phyloP scores from a whole-genome alignment of 305 asterid genomes.

The Fraxinus sp. region DNA sequence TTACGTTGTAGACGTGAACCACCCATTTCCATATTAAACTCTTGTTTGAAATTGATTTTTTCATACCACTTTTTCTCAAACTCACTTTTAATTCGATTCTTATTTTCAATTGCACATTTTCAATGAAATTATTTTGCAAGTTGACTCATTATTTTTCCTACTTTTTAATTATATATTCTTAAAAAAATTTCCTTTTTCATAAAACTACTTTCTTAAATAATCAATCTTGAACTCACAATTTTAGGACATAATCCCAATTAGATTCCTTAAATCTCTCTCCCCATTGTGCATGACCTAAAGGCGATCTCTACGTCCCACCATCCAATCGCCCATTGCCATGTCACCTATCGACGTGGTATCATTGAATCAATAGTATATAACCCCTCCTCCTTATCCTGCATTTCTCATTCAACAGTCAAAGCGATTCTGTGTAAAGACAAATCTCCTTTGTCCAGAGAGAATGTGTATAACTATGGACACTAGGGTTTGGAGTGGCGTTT shows the following conservation, averaged over 20 bases:
- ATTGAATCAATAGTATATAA: not conserved
- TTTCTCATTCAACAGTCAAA: not conserved
- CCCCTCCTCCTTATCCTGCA: not conserved
- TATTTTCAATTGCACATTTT: no score
- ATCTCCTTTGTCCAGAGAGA: not conserved
- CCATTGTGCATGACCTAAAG: not conserved
- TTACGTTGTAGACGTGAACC: no score
- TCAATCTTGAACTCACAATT: not conserved
- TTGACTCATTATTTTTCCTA: not conserved
- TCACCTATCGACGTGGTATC: not conserved
- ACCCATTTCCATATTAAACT: no score
- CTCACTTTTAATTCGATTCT: no score
- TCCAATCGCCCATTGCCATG: not conserved
- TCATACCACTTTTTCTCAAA: not conserved
- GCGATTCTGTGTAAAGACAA: not conserved
- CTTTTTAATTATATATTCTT: no score
- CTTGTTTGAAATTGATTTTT: no score
- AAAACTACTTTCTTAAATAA: not conserved
- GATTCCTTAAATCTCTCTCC: not conserved
- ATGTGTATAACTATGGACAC: not conserved
- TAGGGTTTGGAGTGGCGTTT: conserved; percentile 15
- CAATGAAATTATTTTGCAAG: not conserved
- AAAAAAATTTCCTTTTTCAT: not conserved
- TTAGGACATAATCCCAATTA: not conserved
- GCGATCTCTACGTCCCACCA: not conserved